A percentile compares a stretch with the other conserved stretches of the same genome.
phyloP scores from a whole-genome alignment of 495 filamentous ascomycete genomes.

The Trichodelitschia bisporula region DNA sequence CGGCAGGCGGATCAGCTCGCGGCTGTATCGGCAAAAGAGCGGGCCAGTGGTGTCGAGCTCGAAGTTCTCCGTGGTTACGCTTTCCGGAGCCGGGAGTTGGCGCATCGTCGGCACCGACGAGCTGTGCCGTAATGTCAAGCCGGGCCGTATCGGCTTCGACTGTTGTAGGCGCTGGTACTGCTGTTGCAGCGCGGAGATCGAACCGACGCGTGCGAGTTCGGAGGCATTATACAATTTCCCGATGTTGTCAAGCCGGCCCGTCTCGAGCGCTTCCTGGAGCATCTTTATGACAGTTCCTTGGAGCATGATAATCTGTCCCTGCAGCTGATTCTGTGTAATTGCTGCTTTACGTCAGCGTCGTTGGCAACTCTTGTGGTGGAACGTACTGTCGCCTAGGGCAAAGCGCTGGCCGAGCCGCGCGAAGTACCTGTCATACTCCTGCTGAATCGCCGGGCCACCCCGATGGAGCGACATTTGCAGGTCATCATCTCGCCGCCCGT shows the following conservation, averaged over 20 bases:
- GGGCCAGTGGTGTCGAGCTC: conserved; percentile 2
- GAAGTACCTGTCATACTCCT: conserved; percentile 10
- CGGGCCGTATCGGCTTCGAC: not conserved
- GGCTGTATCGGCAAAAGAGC: conserved; percentile 13
- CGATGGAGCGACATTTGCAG: conserved; percentile 4
- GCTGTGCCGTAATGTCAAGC: not conserved
- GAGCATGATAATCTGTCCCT: conserved; percentile 13
- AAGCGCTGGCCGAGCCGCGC: conserved; percentile 10
- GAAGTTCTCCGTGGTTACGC: conserved; percentile 2
- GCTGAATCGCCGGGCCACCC: conserved; percentile 10
- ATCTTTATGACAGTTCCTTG: conserved; percentile 15
- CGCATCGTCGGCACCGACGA: not conserved
- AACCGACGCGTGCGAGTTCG: conserved; percentile 11
- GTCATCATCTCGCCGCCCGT: conserved; percentile 2
- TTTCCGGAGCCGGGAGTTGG: conserved; percentile 1
- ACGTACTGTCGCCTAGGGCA: conserved; percentile 11
- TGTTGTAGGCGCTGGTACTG: conserved; percentile 8
- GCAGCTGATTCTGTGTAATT: conserved; percentile 13
- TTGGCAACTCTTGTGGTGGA: not conserved
- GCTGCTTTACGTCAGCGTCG: conserved; percentile 5
- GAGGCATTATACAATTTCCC: conserved; percentile 10
- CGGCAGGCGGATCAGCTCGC: conserved; percentile 9
- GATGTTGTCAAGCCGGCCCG: conserved; percentile 11
- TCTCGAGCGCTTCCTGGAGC: conserved; percentile 13
- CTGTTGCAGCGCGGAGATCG: conserved; percentile 8